Base-by-base conservation (phyloP, 1,284 basidiomycete genomes). In the Ceratobasidium sp. region DNA sequence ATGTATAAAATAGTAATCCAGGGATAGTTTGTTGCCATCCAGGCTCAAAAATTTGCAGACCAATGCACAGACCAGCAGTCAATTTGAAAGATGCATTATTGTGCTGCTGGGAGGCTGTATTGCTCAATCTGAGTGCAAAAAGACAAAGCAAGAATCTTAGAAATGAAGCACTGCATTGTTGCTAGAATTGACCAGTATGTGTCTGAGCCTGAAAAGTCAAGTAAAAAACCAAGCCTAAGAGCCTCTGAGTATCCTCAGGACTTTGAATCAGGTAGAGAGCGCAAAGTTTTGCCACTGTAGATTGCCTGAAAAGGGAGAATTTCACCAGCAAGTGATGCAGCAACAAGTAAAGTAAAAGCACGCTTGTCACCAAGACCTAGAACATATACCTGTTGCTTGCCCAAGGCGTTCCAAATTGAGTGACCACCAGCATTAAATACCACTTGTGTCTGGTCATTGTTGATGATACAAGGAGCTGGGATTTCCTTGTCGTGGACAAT, bases 41-140 rank as follows among this genome's bases (percentile, higher is more conserved):
- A 85, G 0, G 39, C 49, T 0, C 80, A 77, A 76, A 86, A 86
- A 53, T 82, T 81, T 1, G 80, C 28, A 8, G 82, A 83, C 0
- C 81, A 79, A 77, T 86, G 85, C 2, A 86, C 84, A 1, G 82
- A 81, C 83, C 84, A 86, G 10, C 81, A 79, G 75, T 86, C 84
- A 60, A 86, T 82, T 8, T 77, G 66, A 53, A 75, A 77, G 10
- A 86, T 69, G 8, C 80, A 79, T 13, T 15, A 35, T 26, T 75
- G 49, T 4, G 23, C 5, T 23, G n/a, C 5, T 47, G 74, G 49
- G 4, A 75, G 74, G 13, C n/a, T 33, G 28, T 51, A 35, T 20
- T 7, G 17, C 20, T n/a, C 6, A 7, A 54, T 54, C 20, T 54
- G 51, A 20, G 51, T 17, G 20, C 20, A 28, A 17, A 54, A 54